Evolutionary conservation across 2,329 filamentous ascomycete genomes (phyloP).

Genomic region (Fusarium aywerte): DNA sequence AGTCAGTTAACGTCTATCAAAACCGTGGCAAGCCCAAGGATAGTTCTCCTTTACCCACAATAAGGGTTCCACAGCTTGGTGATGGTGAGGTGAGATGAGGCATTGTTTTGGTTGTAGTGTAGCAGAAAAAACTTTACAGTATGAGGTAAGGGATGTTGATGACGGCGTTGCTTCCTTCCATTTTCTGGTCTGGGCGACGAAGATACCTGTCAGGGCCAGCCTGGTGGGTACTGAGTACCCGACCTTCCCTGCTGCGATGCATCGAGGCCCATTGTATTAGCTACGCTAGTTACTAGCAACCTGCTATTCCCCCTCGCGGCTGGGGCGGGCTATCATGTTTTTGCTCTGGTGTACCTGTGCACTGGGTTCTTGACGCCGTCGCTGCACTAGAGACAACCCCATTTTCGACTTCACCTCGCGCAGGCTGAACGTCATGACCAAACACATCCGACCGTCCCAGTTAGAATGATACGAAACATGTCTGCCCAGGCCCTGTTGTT

Average conservation of each 20-base stretch:
- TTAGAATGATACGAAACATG: constrained; percentile 22
- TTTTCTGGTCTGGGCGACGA: constrained; percentile 21
- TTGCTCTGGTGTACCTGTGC: constrained; percentile 3
- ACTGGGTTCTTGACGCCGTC: constrained; percentile 37
- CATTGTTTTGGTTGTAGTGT: constrained; percentile 10
- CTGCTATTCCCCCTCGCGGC: constrained; percentile 32
- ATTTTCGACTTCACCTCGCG: constrained; percentile 24
- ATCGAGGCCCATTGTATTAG: constrained; percentile 6
- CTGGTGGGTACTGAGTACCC: constrained; percentile 25
- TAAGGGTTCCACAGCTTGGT: constrained; percentile 38
- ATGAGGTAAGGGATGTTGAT: constrained; percentile 44
- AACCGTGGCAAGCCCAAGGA: constrained; percentile 40
- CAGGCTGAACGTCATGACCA: constrained; percentile 34
- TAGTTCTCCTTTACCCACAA: constrained; percentile 41
- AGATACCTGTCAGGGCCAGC: constrained; percentile 29
- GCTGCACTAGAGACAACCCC: constrained; percentile 38
- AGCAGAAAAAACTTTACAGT: constrained; percentile 28
- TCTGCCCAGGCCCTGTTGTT: constrained; percentile 10
- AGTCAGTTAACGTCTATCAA: constrained; percentile 34
- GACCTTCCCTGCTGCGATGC: not conserved
- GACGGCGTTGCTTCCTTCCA: constrained; percentile 28
- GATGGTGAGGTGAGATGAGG: constrained; percentile 5
- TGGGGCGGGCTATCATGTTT: constrained; percentile 36
- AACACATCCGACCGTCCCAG: not conserved
- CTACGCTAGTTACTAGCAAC: constrained; percentile 19